Evolutionary conservation across 495 filamentous ascomycete genomes (phyloP), one percentile per base, ranked within the genome.

Genomic region (Podospora pseudoanserina): DNA sequence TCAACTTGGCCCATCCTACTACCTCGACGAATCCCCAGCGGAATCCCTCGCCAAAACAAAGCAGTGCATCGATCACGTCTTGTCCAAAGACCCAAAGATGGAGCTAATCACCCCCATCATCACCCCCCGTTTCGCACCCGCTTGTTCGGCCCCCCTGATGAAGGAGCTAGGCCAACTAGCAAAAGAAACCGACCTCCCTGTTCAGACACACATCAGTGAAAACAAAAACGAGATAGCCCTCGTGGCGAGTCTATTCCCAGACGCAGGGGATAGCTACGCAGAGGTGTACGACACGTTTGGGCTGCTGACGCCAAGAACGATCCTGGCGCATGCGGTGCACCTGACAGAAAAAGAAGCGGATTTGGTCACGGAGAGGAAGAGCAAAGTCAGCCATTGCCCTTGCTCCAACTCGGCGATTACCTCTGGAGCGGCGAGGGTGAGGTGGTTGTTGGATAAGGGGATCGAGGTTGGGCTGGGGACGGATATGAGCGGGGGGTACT

Each of bases 201-300:
- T 93, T 62, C 95, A 99, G 79, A 99, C 95, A 1, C 95, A 99
- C 79, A 90, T 99, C 76, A 88, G 89, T 0, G 95, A 99, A 76
- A 98, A 96, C 79, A 79, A 73, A 3, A 75, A 80, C 72, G 95
- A 99, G 78, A 73, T 92, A 60, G 79, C 76, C 3, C 85, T 96
- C 0, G 93, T 97, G 1, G 72, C 77, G 5, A 66, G 84, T 23
- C 76, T 94, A 11, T 97, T 97, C 78, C 92, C 93, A 0, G 58
- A 58, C 2, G 15, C 39, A 13, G 9, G 19, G 61, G 73, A 73
- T 2, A 81, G 76, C 39, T 99, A 99, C 76, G 83, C 93, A 6
- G 80, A 78, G 44, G 93, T 97, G 58, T 99, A 99, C 78, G 93
- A 97, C 66, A 70, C 74, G 0, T 79, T 82, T 57, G 87, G 87